Base-by-base conservation (phyloP, 257 asterid species). In the Nicotiana noctiflora region DNA sequence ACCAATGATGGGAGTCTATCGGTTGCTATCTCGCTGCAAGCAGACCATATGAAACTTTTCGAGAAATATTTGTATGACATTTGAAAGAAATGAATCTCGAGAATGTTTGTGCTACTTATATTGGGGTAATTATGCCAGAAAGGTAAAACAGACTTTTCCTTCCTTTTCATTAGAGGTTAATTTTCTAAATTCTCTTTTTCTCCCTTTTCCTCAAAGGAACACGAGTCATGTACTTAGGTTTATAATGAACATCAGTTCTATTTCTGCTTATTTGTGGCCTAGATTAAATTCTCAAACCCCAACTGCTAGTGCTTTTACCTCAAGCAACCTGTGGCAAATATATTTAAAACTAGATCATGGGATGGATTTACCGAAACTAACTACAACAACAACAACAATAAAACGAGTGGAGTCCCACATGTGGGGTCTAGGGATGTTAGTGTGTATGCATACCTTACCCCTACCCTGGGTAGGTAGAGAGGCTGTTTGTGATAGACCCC, bases 41-140 rank as follows among this genome's bases (percentile, higher is more conserved):
- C 76, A 0, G 96, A 89, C 79, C 98, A 92, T 63, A 91, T 93
- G 96, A 93, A 93, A 84, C 77, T 87, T 55, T 93, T 93, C 77
- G 86, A 92, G 88, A 86, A 87, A 82, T 82, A 89, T 85, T 86
- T 93, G 55, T 92, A 87, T 83, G 95, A 93, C 11, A 89, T 93
- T 59, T 91, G 86, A 91, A 44, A 11, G 31, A 64, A 3, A 37
- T 52, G 3, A 13, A 14, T 46, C 63, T 77, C 37, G 31, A 8
- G 32, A 60, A 60, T 21, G 32, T 11, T 25, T 78, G 23, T 40
- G 37, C 27, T 31, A 25, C 51, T 66, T 66, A 32, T 31, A 11
- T 32, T 66, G 75, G n/a, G 10, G 21, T 65, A 2, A 65, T 17
- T 9, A 59, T 59, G 31, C 65, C 15, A 59, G 31, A 21, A 21